Evolutionary conservation across 192 early-diverging fungal genomes (phyloP).

Genomic region (Phycomyces blakesleeanus): DNA sequence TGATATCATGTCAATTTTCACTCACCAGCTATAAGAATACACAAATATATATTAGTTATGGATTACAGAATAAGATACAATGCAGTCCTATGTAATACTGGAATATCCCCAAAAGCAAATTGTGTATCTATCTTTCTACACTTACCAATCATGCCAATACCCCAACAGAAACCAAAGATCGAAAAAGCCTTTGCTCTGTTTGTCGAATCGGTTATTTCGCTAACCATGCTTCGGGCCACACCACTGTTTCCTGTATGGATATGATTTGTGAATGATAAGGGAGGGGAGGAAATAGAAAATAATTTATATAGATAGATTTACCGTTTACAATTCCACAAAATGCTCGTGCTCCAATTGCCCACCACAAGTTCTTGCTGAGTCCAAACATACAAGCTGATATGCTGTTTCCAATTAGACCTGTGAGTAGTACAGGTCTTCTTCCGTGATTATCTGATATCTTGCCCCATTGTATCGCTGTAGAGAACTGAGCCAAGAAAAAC

Average conservation of each 20-base stretch:
- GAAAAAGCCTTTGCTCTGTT: conserved; percentile 78
- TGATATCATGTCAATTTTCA: too few species aligned
- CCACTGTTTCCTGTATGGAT: conserved; percentile 57
- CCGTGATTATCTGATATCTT: conserved; percentile 76
- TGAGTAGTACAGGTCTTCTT: conserved; percentile 72
- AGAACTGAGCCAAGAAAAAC: conserved; percentile 70
- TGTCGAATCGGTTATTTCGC: conserved; percentile 80
- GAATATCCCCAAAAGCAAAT: too few species aligned
- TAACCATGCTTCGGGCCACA: conserved; percentile 77
- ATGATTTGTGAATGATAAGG: too few species aligned
- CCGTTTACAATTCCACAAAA: conserved; percentile 65
- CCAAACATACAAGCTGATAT: conserved; percentile 74
- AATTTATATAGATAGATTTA: conserved; percentile 13
- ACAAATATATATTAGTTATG: too few species aligned
- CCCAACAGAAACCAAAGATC: conserved; percentile 71
- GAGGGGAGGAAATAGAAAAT: too few species aligned
- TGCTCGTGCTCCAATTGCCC: conserved; percentile 59
- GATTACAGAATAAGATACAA: too few species aligned
- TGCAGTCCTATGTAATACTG: too few species aligned
- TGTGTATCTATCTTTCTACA: too few species aligned
- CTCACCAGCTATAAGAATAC: not conserved
- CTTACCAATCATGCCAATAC: conserved; percentile 52
- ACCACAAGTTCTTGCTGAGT: conserved; percentile 46
- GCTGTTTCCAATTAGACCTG: conserved; percentile 75
- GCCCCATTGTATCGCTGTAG: conserved; percentile 70